Conservation (phyloP, 129 eudicot species). For the Erigeron canadensis region DNA sequence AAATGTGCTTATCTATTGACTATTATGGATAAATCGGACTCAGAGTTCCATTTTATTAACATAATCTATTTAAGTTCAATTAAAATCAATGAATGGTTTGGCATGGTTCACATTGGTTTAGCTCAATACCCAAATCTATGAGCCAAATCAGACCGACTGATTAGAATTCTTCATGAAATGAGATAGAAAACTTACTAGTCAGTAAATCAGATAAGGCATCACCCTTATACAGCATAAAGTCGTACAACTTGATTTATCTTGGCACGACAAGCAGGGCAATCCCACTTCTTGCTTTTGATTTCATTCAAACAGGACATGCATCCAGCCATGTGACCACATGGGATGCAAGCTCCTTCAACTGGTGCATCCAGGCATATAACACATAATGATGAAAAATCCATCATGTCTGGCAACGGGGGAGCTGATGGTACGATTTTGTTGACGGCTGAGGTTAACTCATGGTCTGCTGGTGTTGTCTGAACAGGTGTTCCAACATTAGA, state of each 20-base stretch:
- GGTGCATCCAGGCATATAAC: conserved; percentile 94
- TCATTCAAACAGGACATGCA: conserved; percentile 94
- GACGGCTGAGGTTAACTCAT: conserved; percentile 45
- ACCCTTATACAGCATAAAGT: conserved; percentile 65
- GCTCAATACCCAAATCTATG: not conserved
- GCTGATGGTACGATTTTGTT: conserved; percentile 41
- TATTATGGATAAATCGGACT: too few relatives aligned
- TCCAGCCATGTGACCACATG: conserved; percentile 99
- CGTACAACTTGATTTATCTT: conserved; percentile 80
- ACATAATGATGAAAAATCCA: conserved; percentile 69
- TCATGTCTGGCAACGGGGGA: conserved; percentile 38
- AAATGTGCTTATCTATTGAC: too few relatives aligned
- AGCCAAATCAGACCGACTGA: not conserved
- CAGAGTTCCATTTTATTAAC: too few relatives aligned
- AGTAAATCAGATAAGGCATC: conserved; percentile 16
- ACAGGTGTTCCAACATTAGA: conserved; percentile 43
- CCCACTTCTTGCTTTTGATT: conserved; percentile 81
- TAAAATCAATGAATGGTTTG: too few relatives aligned
- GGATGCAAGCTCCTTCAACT: conserved; percentile 92
- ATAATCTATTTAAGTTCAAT: too few relatives aligned
- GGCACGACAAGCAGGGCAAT: conserved; percentile 94
- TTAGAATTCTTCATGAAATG: not conserved
- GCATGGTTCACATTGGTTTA: too few relatives aligned
- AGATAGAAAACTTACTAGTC: conserved; percentile 32
- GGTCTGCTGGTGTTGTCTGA: conserved; percentile 51